Conservation (phyloP, 2,329 filamentous ascomycete genomes). For the Cryphonectria parasitica region DNA sequence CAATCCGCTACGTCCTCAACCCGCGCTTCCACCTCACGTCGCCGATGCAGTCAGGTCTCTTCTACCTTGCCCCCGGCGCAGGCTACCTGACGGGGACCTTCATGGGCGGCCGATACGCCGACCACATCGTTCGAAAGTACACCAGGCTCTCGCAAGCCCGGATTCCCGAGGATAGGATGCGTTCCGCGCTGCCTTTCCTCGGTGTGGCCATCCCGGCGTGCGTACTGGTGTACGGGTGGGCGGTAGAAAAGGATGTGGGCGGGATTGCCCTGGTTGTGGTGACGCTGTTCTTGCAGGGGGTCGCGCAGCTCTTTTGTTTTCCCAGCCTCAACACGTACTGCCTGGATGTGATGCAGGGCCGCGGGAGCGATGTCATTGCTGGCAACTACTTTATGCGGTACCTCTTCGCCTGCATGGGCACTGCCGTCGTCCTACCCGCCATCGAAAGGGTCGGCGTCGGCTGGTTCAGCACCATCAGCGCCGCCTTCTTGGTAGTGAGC, state of each 20-base stretch:
- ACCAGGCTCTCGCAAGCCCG: slow-evolving; percentile 58
- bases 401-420: slow-evolving; percentile 71
- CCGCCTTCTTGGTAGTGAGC: slow-evolving; percentile 55
- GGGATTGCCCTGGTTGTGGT: slow-evolving; percentile 60
- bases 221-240: slow-evolving; percentile 72
- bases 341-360: slow-evolving; percentile 76
- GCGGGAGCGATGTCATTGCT: slow-evolving; percentile 74
- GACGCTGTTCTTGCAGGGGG: slow-evolving; percentile 70
- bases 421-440: slow-evolving; percentile 73
- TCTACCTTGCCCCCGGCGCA: slow-evolving; percentile 71
- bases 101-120: slow-evolving; percentile 70
- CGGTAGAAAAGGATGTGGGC: slow-evolving; percentile 43
- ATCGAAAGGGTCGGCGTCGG: slow-evolving; percentile 77
- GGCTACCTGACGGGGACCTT: slow-evolving; percentile 70
- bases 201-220: slow-evolving; percentile 64
- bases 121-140: slow-evolving; percentile 65
- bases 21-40: slow-evolving; percentile 67
- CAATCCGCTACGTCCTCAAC: slow-evolving; percentile 72
- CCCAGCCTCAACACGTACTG: slow-evolving; percentile 75
- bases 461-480: slow-evolving; percentile 77
- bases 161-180: slow-evolving; percentile 71
- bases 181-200: slow-evolving; percentile 63
- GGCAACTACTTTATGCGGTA: slow-evolving; percentile 82
- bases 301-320: slow-evolving; percentile 71
- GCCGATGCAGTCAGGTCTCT: slow-evolving; percentile 67